A percentile compares a stretch with the other conserved stretches of the same genome.
These are phyloP conservation scores for Penicillium decumbens DNA, from an alignment of 2,329 filamentous ascomycete species.

Conservation along the genomic window DNA sequence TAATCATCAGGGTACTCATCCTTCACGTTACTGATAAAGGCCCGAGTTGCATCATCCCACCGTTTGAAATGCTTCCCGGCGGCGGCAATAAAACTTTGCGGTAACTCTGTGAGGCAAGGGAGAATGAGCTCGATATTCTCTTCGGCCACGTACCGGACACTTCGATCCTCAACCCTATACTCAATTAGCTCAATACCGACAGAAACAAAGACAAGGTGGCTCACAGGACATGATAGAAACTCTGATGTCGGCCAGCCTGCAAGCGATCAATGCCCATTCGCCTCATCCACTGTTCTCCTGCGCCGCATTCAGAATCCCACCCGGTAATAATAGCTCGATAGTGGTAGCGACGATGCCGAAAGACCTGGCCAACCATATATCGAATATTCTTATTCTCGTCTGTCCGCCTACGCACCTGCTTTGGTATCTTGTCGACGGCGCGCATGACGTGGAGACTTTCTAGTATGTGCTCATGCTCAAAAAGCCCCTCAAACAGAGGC, in stretches of 20 bases:
- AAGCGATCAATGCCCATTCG: conserved; percentile 60
- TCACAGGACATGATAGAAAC: conserved; percentile 84
- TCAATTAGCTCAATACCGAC: conserved; percentile 11
- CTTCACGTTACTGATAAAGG: conserved; percentile 76
- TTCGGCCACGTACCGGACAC: conserved; percentile 70
- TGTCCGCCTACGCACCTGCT: conserved; percentile 40
- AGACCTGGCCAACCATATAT: conserved; percentile 75
- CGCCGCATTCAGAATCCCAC: conserved; percentile 66
- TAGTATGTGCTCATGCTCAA: conserved; percentile 52
- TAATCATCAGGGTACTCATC: conserved; percentile 86
- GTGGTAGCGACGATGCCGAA: conserved; percentile 72
- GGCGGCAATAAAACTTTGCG: conserved; percentile 53
- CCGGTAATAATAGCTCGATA: conserved; percentile 80
- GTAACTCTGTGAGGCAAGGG: conserved; percentile 50
- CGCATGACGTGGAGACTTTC: conserved; percentile 55
- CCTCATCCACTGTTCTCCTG: conserved; percentile 59
- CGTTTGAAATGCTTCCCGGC: conserved; percentile 86
- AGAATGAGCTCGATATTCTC: conserved; percentile 69
- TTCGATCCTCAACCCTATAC: conserved; percentile 60
- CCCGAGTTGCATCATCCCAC: conserved; percentile 63
- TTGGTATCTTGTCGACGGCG: conserved; percentile 53
- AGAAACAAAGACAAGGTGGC: conserved; percentile 30
- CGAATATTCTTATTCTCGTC: conserved; percentile 47
- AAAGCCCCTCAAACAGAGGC: conserved; percentile 53
- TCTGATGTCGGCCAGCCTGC: conserved; percentile 58